Conservation (phyloP, 371 early-diverging fungal genomes). For the Actinomucor elegans region DNA sequence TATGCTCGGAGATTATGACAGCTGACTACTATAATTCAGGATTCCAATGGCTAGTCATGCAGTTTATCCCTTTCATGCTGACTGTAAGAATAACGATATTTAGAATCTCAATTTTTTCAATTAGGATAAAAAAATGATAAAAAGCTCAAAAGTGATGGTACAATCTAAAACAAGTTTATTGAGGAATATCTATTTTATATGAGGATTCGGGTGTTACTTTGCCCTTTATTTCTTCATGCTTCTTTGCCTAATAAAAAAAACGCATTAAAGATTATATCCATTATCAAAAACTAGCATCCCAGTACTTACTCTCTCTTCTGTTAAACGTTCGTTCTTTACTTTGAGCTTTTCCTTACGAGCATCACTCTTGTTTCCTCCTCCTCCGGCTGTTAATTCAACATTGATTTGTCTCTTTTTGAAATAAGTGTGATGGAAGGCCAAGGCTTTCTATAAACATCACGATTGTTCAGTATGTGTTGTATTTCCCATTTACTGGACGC, state of each 20-base stretch:
- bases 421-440: constrained; percentile 67
- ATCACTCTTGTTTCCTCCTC: constrained; percentile 73
- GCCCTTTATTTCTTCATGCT: constrained; percentile 25
- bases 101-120: too few relatives aligned
- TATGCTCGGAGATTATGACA: too few relatives aligned
- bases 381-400: constrained; percentile 82
- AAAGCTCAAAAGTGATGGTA: too few relatives aligned
- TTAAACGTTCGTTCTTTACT: constrained; percentile 62
- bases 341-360: constrained; percentile 64
- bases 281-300: too few relatives aligned
- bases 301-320: constrained; percentile 66
- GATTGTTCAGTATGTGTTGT: background rate
- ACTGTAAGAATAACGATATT: too few relatives aligned
- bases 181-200: constrained; percentile 20
- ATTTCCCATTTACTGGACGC: background rate
- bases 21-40: too few relatives aligned
- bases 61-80: too few relatives aligned
- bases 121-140: too few relatives aligned
- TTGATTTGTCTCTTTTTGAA: constrained; percentile 72
- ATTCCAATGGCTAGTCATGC: too few relatives aligned
- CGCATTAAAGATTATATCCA: too few relatives aligned
- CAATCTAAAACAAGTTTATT: too few relatives aligned
- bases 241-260: constrained; percentile 21
- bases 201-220: constrained; percentile 13
- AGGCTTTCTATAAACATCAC: constrained; percentile 48